Conservation (phyloP, 2,329 filamentous ascomycete genomes). For the Alternaria postmessia region DNA sequence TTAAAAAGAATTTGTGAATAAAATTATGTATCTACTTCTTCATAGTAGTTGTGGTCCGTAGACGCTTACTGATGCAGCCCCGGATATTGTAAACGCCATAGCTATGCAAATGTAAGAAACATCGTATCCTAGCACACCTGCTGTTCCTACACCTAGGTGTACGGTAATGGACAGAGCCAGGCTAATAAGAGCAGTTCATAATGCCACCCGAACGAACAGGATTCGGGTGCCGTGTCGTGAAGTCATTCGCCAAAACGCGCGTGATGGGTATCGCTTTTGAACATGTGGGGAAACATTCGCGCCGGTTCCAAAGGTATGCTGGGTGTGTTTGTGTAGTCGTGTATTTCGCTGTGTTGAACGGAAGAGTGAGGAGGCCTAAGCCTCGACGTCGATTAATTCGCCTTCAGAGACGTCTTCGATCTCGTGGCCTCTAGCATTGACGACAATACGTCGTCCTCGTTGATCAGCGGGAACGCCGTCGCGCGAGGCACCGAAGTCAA, state of each 20-base stretch:
- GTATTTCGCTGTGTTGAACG: neutral
- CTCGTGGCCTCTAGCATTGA: constrained; percentile 53
- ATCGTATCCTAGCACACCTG: constrained; percentile 20
- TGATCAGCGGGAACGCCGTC: constrained; percentile 82
- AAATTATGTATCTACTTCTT: neutral
- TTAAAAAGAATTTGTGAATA: neutral
- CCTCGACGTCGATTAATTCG: constrained; percentile 41
- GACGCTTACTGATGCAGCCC: neutral
- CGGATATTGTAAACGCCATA: constrained; percentile 27
- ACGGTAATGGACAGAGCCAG: constrained; percentile 8
- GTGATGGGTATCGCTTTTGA: constrained; percentile 44
- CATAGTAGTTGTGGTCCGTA: constrained; percentile 4
- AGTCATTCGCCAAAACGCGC: constrained; percentile 25
- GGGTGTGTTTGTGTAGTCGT: constrained; percentile 3
- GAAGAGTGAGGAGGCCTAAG: constrained; percentile 12
- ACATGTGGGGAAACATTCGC: constrained; percentile 34
- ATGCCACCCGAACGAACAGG: constrained; percentile 13
- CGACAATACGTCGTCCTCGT: constrained; percentile 77
- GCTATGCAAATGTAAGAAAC: constrained; percentile 35
- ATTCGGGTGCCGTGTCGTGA: constrained; percentile 20
- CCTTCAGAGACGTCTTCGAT: constrained; percentile 46
- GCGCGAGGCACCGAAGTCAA: constrained; percentile 93
- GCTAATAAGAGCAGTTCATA: constrained; percentile 7
- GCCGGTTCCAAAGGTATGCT: constrained; percentile 15
- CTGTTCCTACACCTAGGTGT: constrained; percentile 19